These are phyloP conservation scores for Hypoxylon sp. DNA, from an alignment of 2,329 filamentous ascomycete species.

Conservation along the genomic window DNA sequence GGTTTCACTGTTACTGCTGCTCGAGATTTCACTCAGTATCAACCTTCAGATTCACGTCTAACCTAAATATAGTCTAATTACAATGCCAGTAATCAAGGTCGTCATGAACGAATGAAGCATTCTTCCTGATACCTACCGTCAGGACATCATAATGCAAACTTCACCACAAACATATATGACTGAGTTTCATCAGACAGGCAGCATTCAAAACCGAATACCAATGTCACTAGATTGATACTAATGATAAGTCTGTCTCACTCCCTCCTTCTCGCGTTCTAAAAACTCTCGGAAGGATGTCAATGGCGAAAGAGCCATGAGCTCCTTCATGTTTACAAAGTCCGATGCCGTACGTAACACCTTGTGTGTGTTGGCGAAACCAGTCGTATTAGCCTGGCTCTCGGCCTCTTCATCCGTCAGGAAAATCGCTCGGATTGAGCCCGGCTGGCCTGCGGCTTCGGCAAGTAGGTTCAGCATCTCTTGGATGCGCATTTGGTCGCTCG, in stretches of 20 bases:
- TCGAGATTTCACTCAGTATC: no score
- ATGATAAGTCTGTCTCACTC: constrained; percentile 48
- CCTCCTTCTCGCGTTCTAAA: constrained; percentile 58
- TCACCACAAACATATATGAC: no score
- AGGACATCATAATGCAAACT: no score
- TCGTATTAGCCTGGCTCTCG: constrained; percentile 52
- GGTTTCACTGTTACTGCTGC: no score
- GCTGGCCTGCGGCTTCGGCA: constrained; percentile 53
- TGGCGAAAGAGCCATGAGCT: constrained; percentile 57
- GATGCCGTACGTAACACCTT: constrained; percentile 55
- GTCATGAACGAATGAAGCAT: no score
- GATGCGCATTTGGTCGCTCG: constrained; percentile 55
- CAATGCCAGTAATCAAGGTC: no score
- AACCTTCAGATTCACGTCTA: no score
- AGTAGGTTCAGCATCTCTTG: constrained; percentile 58
- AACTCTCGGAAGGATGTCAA: constrained; percentile 62
- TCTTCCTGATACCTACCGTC: no score
- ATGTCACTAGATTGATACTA: no score
- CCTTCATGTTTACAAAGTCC: constrained; percentile 56
- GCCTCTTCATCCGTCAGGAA: constrained; percentile 61
- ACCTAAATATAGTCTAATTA: no score
- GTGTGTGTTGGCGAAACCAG: constrained; percentile 60
- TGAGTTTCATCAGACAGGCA: no score
- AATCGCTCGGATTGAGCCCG: constrained; percentile 53
- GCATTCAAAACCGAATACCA: no score